Evolutionary conservation across 1,139 yeast genomes (phyloP).

Genomic region (Pichia norvegensis): DNA sequence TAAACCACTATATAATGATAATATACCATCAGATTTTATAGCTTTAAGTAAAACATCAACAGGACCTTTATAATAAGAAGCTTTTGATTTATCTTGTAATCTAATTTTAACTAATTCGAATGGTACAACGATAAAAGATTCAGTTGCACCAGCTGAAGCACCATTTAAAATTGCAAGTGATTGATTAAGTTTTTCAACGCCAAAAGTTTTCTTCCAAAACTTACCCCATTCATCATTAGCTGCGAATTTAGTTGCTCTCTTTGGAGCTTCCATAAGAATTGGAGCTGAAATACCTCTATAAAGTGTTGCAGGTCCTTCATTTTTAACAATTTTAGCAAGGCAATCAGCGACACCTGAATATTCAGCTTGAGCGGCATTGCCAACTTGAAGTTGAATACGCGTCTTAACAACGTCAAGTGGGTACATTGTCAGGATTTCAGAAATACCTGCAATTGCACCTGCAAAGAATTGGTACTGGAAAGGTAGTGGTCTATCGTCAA

Average conservation of each 20-base stretch:
- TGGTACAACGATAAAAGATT: slow-evolving; percentile 93
- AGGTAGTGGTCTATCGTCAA: slow-evolving; percentile 44
- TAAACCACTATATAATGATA: slow-evolving; percentile 87
- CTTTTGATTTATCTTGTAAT: slow-evolving; percentile 76
- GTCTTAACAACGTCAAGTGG: slow-evolving; percentile 98
- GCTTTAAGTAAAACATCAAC: slow-evolving; percentile 73
- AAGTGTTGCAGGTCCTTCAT: slow-evolving; percentile 77
- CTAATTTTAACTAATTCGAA: slow-evolving; percentile 84
- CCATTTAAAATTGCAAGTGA: slow-evolving; percentile 85
- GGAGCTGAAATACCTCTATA: slow-evolving; percentile 96
- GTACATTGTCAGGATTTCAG: slow-evolving; percentile 95
- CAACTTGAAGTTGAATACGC: slow-evolving; percentile 84
- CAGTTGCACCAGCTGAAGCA: slow-evolving; percentile 97
- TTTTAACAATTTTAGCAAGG: slow-evolving; percentile 68
- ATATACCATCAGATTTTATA: slow-evolving; percentile 63
- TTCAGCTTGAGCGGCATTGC: slow-evolving; percentile 46
- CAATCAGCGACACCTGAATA: slow-evolving; percentile 84
- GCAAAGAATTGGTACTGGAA: slow-evolving; percentile 84
- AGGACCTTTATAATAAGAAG: slow-evolving; percentile 78
- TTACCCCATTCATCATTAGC: slow-evolving; percentile 97
- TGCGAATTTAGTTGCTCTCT: slow-evolving; percentile 95
- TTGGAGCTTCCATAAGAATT: slow-evolving; percentile 98
- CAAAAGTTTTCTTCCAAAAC: slow-evolving; percentile 67
- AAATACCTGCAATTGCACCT: slow-evolving; percentile 97
- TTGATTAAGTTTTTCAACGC: slow-evolving; percentile 65